These are phyloP conservation scores for Pulveroboletus frians DNA, from an alignment of 768 basidiomycete species.

Conservation along the genomic window DNA sequence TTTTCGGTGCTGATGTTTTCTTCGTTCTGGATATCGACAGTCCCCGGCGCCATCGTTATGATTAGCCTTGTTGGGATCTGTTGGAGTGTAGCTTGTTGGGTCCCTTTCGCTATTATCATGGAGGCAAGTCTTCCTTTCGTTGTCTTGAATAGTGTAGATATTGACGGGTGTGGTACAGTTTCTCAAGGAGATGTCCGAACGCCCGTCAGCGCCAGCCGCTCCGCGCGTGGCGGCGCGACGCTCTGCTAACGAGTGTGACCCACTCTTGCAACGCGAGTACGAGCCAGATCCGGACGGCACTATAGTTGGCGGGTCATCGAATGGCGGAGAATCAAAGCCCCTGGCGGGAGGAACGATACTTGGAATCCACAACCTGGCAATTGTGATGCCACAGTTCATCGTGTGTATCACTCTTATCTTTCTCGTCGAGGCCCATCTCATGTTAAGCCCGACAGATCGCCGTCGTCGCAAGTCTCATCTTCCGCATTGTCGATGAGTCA, in stretches of 20 bases:
- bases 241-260: constrained; percentile 37
- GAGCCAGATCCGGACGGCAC: constrained; percentile 40
- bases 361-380: constrained; percentile 92
- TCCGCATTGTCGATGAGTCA: constrained; percentile 68
- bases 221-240: constrained; percentile 28
- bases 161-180: constrained; percentile 38
- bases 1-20: constrained; percentile 76
- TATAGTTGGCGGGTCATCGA: constrained; percentile 26
- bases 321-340: constrained; percentile 34
- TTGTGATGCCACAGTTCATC: constrained; percentile 91
- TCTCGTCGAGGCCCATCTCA: neutral
- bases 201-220: constrained; percentile 13
- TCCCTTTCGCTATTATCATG: constrained; percentile 97
- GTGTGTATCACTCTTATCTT: constrained; percentile 42
- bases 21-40: constrained; percentile 83
- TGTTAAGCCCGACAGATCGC: constrained; percentile 56
- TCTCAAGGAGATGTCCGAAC: constrained; percentile 63
- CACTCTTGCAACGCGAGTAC: constrained; percentile 53
- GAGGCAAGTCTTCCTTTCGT: constrained; percentile 61
- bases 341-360: constrained; percentile 87
- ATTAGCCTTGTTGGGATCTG: constrained; percentile 86
- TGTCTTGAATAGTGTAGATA: neutral
- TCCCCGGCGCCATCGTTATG: constrained; percentile 69
- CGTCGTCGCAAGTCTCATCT: constrained; percentile 80
- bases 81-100: constrained; percentile 99